Base-by-base conservation (phyloP, 371 early-diverging fungal species). In the Synchytrium microbalum region DNA sequence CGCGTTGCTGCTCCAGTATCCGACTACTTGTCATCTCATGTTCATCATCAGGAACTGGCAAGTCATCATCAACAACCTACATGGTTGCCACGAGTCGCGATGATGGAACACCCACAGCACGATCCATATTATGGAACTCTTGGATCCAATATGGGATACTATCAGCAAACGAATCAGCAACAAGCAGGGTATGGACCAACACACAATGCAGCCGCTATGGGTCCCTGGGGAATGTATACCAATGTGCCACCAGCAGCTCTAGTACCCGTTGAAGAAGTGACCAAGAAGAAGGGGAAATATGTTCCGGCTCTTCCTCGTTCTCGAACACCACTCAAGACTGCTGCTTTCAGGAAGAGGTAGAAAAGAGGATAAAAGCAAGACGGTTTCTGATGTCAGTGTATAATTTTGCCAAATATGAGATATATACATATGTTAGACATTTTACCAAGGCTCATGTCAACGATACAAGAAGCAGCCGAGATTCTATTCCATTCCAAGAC, bases 51-150 rank as follows among this genome's bases (percentile, higher is more conserved):
- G 46, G 46, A 38, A 5, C 5, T 38, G 46, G 46, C 46, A 38
- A 10, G 10, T 38, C 46, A 38, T 38, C n/a, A n/a, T n/a, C 46
- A 38, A 38, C 46, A 38, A 5, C 46, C 5, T 38, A 5, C 46
- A 5, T 38, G 46, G 46, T 19, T 38, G 19, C 46, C 46, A 5
- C 46, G 46, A 10, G 46, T 38, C 46, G 46, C 51, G 58, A 58
- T 32, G 54, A 64, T 29, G 38, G 65, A 51, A 66, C 71, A 61
- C 71, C 78, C n/a, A 67, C 75, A 54, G 67, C 79, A 64, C 61
- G 62, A n/a, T 58, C 68, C 52, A 66, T 38, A 38, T 19, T 19
- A 27, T 19, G 19, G 32, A 60, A 58, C 29, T n/a, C 60, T 51
- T 19, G 29, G 53, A 30, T 60, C n/a, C n/a, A n/a, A n/a, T n/a